These are phyloP conservation scores for Henckelia pumila DNA, from an alignment of 257 asterid species.

Conservation along the genomic window DNA sequence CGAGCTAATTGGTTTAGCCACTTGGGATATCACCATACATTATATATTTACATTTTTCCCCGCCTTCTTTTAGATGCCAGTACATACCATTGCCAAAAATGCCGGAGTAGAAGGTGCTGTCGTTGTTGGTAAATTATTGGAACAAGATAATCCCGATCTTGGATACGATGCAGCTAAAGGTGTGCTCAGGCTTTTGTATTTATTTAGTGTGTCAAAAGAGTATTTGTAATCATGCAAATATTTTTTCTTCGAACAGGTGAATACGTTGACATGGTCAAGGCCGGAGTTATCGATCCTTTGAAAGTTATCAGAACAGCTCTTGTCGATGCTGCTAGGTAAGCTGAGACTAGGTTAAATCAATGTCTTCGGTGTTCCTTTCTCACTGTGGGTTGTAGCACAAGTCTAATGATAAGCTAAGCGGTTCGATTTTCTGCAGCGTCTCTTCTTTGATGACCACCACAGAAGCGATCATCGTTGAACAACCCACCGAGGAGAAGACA, in stretches of 20 bases:
- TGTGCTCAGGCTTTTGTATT: background rate
- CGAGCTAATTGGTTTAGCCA: background rate
- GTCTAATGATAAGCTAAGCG: background rate
- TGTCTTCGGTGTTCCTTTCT: background rate
- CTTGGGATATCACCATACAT: background rate
- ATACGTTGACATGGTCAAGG: constrained; percentile 86
- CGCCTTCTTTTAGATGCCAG: constrained; percentile 57
- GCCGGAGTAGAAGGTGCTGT: constrained; percentile 99
- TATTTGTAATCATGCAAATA: background rate
- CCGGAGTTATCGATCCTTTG: constrained; percentile 86
- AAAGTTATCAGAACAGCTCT: constrained; percentile 91
- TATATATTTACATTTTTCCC: background rate
- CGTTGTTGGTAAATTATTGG: constrained; percentile 86
- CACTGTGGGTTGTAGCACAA: background rate
- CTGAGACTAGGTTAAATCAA: background rate
- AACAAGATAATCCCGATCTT: constrained; percentile 76
- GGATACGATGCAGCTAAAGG: constrained; percentile 99
- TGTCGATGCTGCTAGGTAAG: constrained; percentile 92
- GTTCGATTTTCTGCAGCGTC: constrained; percentile 45
- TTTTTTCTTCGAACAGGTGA: constrained; percentile 47
- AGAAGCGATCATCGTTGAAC: constrained; percentile 81
- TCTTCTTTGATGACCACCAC: constrained; percentile 90
- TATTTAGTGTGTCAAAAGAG: background rate
- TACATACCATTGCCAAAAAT: constrained; percentile 71
- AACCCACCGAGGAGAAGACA: constrained; percentile 68